Conservation (phyloP, 495 filamentous ascomycete species). For the Usnea hakonensis region DNA sequence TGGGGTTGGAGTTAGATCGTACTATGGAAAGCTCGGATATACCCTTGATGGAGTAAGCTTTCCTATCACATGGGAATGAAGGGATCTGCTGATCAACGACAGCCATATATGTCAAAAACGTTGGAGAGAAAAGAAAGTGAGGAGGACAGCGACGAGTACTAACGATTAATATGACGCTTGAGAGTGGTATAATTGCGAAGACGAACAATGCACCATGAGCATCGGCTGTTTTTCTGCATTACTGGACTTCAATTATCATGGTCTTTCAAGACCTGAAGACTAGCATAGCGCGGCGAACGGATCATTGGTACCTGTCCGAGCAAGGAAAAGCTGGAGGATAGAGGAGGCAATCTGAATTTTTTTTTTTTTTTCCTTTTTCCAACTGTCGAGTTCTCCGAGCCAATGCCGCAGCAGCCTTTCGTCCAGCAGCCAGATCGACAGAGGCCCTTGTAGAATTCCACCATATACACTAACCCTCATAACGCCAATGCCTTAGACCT, state of each 20-base stretch:
- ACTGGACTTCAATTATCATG: background rate
- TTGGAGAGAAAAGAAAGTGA: conserved; percentile 34
- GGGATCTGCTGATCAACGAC: background rate
- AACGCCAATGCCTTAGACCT: conserved; percentile 2
- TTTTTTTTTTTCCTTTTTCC: background rate
- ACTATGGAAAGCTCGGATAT: conserved; percentile 89
- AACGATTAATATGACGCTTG: background rate
- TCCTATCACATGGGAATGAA: background rate
- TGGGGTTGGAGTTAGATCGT: conserved; percentile 87
- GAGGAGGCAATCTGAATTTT: background rate
- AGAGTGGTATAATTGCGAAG: background rate
- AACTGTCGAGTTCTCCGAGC: background rate
- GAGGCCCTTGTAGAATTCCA: background rate
- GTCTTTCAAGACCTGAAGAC: background rate
- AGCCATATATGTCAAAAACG: conserved; percentile 75
- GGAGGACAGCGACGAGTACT: conserved; percentile 38
- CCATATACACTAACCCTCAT: background rate
- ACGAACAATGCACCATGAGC: background rate
- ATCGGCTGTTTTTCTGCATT: background rate
- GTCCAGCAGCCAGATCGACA: background rate
- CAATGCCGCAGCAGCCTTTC: background rate
- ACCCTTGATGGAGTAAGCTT: conserved; percentile 60
- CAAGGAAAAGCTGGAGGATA: background rate
- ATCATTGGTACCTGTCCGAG: background rate
- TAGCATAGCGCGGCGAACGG: conserved; percentile 9